A percentile compares a stretch with the other conserved stretches of the same genome.
Evolutionary conservation across 352 stramenopile species (phyloP).

Genomic region (Pythium brassicae): DNA sequence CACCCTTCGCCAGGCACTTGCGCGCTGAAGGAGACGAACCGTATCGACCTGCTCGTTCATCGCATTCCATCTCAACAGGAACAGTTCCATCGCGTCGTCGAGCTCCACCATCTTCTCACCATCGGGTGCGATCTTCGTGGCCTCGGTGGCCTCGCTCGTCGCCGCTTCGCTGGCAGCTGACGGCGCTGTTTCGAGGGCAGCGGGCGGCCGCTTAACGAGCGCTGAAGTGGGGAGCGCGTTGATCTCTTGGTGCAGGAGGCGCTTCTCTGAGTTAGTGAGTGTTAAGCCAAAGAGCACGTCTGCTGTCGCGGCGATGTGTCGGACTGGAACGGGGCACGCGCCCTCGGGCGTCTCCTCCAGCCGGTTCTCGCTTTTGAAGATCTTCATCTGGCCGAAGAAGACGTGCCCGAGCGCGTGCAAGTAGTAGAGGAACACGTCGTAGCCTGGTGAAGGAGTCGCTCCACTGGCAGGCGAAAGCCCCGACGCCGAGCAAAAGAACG

Average conservation of each 20-base stretch:
- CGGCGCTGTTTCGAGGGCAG: too few species aligned
- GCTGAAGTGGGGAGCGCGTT: constrained; percentile 18
- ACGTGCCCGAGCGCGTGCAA: constrained; percentile 55
- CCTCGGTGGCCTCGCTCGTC: not conserved
- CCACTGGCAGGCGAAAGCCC: constrained; percentile 14
- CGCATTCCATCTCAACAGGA: constrained; percentile 46
- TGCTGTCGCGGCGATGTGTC: constrained; percentile 25
- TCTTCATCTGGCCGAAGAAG: constrained; percentile 68
- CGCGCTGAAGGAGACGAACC: constrained; percentile 14
- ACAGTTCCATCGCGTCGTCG: constrained; percentile 59
- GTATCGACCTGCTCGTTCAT: constrained; percentile 48
- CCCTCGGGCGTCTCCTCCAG: constrained; percentile 53
- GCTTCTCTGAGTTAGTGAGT: constrained; percentile 31
- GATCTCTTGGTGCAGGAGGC: constrained; percentile 29
- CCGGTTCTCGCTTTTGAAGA: constrained; percentile 52
- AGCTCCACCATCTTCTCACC: constrained; percentile 38
- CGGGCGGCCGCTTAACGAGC: not conserved
- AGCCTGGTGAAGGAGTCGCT: constrained; percentile 18
- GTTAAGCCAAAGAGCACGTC: constrained; percentile 42
- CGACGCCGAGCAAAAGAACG: constrained; percentile 57
- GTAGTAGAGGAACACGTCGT: constrained; percentile 71
- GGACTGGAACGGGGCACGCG: constrained; percentile 34
- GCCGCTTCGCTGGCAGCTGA: not conserved
- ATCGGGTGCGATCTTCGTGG: not conserved
- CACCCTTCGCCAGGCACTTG: not conserved